These are phyloP conservation scores for Euphorbia schlechtendalii DNA, from an alignment of 441 rosid genomes.

Conservation along the genomic window DNA sequence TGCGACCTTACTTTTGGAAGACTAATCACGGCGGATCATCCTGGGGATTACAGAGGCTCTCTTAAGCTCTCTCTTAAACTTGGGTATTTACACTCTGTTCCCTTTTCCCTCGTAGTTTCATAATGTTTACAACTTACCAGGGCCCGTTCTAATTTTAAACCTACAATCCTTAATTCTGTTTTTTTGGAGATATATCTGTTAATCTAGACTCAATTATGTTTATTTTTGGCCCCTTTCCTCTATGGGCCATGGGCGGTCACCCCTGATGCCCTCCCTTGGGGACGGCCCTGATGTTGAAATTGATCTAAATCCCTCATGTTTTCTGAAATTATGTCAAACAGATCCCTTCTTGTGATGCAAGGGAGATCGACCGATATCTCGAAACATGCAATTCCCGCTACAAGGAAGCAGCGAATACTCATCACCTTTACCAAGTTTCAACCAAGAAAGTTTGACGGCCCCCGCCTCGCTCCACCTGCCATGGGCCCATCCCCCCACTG, in stretches of 20 bases:
- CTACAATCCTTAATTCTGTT: too few species aligned
- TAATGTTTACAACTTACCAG: too few species aligned
- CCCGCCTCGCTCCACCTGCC: slow-evolving; percentile 28
- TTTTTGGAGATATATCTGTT: too few species aligned
- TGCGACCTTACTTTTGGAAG: slow-evolving; percentile 79
- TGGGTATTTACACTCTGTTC: slow-evolving; percentile 44
- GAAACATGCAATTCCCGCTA: slow-evolving; percentile 64
- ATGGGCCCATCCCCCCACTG: slow-evolving; percentile 38
- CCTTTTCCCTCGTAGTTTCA: too few species aligned
- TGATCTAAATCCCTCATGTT: slow-evolving; percentile 10
- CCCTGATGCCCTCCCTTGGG: too few species aligned
- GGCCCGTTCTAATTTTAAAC: too few species aligned
- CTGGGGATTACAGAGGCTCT: slow-evolving; percentile 76
- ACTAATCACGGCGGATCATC: slow-evolving; percentile 46
- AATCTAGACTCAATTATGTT: too few species aligned
- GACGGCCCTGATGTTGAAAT: too few species aligned
- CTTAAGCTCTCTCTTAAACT: slow-evolving; percentile 71
- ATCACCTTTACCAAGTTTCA: slow-evolving; percentile 66
- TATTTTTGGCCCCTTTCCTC: neutral
- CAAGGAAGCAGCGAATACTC: slow-evolving; percentile 62
- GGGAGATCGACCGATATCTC: slow-evolving; percentile 73
- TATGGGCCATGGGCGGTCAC: too few species aligned
- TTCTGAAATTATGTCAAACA: slow-evolving; percentile 24
- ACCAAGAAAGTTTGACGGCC: slow-evolving; percentile 45
- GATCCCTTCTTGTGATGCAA: slow-evolving; percentile 68